Evolutionary conservation across 2,329 filamentous ascomycete species (phyloP), one percentile per base, ranked within the genome.

Genomic region (Fusarium algeriense): DNA sequence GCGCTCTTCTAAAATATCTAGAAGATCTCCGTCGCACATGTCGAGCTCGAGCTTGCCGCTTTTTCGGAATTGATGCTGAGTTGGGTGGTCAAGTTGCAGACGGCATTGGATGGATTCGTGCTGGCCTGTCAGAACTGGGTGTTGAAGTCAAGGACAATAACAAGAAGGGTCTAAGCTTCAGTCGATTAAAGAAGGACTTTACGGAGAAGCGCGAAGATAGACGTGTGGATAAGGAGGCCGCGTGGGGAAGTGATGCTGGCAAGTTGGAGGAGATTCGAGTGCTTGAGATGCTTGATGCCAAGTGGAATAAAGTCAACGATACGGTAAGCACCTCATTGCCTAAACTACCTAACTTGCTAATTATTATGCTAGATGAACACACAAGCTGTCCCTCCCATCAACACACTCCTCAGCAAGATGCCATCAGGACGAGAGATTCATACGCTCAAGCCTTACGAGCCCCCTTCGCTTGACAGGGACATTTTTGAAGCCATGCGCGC

Each of bases 291-390:
- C 83, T 99, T 37, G 89, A 97, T 75, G 87, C 86, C 40, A 98
- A 97, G 79, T 98, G 96, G 95, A 90, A 89, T 68, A 96, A 94
- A 82, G 90, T 94, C 81, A 99, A 99, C 78, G 94, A 98, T 80
- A 97, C 93, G 20, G 93, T 97, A 82, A 83, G 89, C 70, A 9
- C 5, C 7, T 3, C 4, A 13, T 9, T 6, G 15, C 12, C 0
- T 2, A 41, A 9, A 14, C 3, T 4, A 3, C 6, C 8, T 5
- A 35, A 34, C 38, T 56, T 40, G 64, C 70, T 76, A 60, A 69
- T 52, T 3, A 38, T 17, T 23, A 34, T 15, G 14, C 1, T 67
- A 95, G 90, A 91, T 97, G 75, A 93, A 95, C 66, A 91, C 94
- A 0, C 94, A 97, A 78, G 60, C 85, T 3, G 87, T 98, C 35